phyloP scores from a whole-genome alignment of 371 early-diverging fungal genomes.

The Syncephalastrum contaminatum region DNA sequence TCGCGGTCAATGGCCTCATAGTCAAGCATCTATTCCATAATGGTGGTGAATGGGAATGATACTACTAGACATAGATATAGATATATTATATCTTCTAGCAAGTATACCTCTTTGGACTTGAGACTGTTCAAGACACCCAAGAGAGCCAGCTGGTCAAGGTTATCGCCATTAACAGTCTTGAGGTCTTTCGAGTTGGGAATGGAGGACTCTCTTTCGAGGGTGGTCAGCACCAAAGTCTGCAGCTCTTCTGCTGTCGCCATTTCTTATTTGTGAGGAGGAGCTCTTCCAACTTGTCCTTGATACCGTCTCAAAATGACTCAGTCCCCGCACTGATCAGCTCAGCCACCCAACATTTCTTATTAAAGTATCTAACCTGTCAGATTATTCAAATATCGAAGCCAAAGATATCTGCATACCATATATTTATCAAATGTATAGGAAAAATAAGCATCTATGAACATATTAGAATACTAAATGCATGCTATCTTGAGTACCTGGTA shows the following conservation, averaged over 20 bases:
- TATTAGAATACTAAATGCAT: too few relatives aligned
- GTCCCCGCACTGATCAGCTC: too few relatives aligned
- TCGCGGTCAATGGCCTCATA: slow-evolving; percentile 83
- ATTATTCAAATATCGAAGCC: too few relatives aligned
- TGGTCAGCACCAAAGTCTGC: slow-evolving; percentile 67
- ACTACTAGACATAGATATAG: too few relatives aligned
- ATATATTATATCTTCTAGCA: not conserved
- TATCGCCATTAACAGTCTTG: slow-evolving; percentile 48
- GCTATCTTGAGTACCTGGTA: too few relatives aligned
- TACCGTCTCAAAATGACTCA: too few relatives aligned
- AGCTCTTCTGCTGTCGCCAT: slow-evolving; percentile 55
- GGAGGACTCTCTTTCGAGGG: slow-evolving; percentile 59
- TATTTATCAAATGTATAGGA: too few relatives aligned
- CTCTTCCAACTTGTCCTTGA: too few relatives aligned
- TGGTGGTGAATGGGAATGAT: not conserved
- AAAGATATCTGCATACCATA: too few relatives aligned
- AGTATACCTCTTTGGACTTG: slow-evolving; percentile 80
- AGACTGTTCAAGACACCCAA: slow-evolving; percentile 87
- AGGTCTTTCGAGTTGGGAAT: slow-evolving; percentile 69
- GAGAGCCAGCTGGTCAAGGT: slow-evolving; percentile 68
- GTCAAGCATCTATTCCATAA: slow-evolving; percentile 67
- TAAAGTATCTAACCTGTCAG: too few relatives aligned
- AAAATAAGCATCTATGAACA: too few relatives aligned
- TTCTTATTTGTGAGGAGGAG: not conserved
- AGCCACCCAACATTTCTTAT: too few relatives aligned